Conservation (phyloP, 306 rosid genomes). For the Lathyrus tuberosus region DNA sequence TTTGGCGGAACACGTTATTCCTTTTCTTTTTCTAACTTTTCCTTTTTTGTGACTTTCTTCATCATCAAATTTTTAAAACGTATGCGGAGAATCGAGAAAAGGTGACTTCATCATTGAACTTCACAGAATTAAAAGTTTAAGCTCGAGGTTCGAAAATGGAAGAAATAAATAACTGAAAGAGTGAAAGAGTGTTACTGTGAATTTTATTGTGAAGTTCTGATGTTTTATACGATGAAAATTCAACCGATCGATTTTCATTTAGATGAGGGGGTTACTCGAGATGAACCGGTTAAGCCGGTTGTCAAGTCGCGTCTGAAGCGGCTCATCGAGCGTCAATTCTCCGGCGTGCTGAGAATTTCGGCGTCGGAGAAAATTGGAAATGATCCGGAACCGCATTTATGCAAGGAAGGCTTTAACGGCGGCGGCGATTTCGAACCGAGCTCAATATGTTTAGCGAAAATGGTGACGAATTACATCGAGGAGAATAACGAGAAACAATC, state of each 20-base stretch:
- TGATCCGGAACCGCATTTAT: slow-evolving; percentile 44
- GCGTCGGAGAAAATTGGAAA: slow-evolving; percentile 48
- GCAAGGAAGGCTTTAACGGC: slow-evolving; percentile 46
- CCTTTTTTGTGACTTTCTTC: slow-evolving; percentile 36
- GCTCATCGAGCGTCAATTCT: slow-evolving; percentile 75
- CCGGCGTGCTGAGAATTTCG: slow-evolving; percentile 56
- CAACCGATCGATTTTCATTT: slow-evolving; percentile 73
- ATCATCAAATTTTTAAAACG: slow-evolving; percentile 47
- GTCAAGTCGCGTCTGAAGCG: slow-evolving; percentile 76
- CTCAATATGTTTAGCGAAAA: slow-evolving; percentile 70
- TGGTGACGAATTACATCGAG: slow-evolving; percentile 89
- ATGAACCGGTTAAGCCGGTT: slow-evolving; percentile 64
- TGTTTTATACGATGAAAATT: slow-evolving; percentile 77
- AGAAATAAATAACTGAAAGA: slow-evolving; percentile 22
- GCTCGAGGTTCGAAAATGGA: slow-evolving; percentile 41
- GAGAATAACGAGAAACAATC: slow-evolving; percentile 67
- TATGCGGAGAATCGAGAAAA: slow-evolving; percentile 43
- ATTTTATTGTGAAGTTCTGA: neutral
- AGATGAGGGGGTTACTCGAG: slow-evolving; percentile 43
- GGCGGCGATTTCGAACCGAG: slow-evolving; percentile 68
- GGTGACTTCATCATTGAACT: slow-evolving; percentile 5
- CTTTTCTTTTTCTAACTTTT: slow-evolving; percentile 24
- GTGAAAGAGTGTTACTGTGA: neutral
- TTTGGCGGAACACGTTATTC: slow-evolving; percentile 39
- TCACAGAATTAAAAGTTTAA: slow-evolving; percentile 23